Evolutionary conservation across 345 rosid genomes (phyloP).

Genomic region (Laguncularia racemosa): DNA sequence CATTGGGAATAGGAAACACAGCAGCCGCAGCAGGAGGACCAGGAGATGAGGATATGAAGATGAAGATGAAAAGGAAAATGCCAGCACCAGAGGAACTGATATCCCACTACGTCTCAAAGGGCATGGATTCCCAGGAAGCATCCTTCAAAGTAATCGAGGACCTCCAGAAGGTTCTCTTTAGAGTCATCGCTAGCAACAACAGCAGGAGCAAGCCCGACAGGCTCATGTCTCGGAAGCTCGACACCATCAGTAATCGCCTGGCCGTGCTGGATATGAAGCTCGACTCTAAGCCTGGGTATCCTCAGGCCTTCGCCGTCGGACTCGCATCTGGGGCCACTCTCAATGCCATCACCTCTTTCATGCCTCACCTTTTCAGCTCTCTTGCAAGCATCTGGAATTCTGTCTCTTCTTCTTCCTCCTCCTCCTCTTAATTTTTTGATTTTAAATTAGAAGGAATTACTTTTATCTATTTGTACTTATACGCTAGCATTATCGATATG

Average conservation of each 20-base stretch:
- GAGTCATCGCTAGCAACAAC: constrained; percentile 37
- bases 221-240: constrained; percentile 46
- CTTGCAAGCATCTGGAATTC: constrained; percentile 61
- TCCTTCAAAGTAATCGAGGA: constrained; percentile 79
- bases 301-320: constrained; percentile 53
- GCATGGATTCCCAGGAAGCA: constrained; percentile 65
- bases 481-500: too few relatives aligned
- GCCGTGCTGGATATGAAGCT: constrained; percentile 72
- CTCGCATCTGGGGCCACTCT: constrained; percentile 66
- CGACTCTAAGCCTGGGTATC: constrained; percentile 74
- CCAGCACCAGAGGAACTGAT: constrained; percentile 71
- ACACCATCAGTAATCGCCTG: constrained; percentile 42
- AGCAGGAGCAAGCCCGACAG: constrained; percentile 27
- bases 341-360: constrained; percentile 37
- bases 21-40: too few relatives aligned
- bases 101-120: constrained; percentile 66
- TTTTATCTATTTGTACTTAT: too few relatives aligned
- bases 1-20: too few relatives aligned
- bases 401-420: constrained; percentile 25
- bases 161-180: constrained; percentile 62
- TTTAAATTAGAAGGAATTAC: too few relatives aligned
- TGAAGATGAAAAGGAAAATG: constrained; percentile 25
- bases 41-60: background rate
- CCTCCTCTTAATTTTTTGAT: too few relatives aligned
- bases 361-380: constrained; percentile 53